Percentiles rank a stretch among this genome's conserved stretches.
Conservation (phyloP, 2,329 filamentous ascomycete species). For the Colletotrichum sp. region DNA sequence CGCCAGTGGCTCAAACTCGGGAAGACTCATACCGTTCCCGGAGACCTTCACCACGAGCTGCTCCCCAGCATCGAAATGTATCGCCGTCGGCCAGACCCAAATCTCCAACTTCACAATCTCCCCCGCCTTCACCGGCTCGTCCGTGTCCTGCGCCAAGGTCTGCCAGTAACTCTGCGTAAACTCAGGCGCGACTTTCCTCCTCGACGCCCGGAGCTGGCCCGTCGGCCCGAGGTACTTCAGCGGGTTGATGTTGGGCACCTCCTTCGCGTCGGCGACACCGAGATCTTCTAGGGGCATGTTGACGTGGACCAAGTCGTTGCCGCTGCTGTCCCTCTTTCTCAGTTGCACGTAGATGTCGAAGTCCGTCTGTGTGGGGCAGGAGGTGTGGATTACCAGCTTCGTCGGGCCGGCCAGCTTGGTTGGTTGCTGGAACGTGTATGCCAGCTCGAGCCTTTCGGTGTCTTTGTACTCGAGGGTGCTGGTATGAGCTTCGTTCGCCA, state of each 20-base stretch:
- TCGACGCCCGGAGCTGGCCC: background rate
- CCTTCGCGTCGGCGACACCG: background rate
- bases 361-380: background rate
- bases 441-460: background rate
- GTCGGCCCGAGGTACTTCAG: background rate
- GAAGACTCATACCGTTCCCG: background rate
- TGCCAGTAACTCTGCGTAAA: background rate
- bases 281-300: background rate
- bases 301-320: background rate
- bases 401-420: background rate
- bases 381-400: background rate
- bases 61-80: background rate
- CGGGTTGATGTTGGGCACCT: background rate
- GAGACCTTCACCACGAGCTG: background rate
- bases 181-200: background rate
- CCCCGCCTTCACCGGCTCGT: background rate
- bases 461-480: background rate
- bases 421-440: background rate
- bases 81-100: background rate
- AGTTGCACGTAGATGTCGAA: constrained; percentile 1
- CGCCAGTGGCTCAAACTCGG: background rate
- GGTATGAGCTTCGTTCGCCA: background rate
- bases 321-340: background rate
- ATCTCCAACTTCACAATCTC: background rate
- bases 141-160: background rate